Evolutionary conservation across 305 asterid species (phyloP).

Genomic region (Andrographis paniculata): DNA sequence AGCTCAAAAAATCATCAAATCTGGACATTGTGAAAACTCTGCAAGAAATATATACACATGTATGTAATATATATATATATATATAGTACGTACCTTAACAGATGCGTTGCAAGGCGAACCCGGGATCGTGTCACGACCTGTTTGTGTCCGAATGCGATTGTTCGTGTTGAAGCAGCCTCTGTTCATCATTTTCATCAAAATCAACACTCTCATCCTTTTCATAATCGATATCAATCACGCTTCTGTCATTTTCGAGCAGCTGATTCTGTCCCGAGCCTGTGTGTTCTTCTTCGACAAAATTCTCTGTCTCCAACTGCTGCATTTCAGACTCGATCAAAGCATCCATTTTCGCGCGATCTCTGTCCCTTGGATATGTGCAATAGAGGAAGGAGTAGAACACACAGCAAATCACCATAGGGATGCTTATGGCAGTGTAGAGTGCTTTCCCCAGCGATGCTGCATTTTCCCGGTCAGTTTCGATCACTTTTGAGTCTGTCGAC

Average conservation of each 20-base stretch:
- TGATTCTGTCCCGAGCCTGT: constrained; percentile 7
- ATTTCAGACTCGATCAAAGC: constrained; percentile 40
- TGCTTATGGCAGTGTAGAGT: constrained; percentile 60
- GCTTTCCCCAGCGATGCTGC: constrained; percentile 80
- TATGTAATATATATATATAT: too few relatives aligned
- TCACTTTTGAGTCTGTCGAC: constrained; percentile 24
- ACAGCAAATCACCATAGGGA: constrained; percentile 57
- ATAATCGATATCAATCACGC: constrained; percentile 2
- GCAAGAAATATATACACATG: too few relatives aligned
- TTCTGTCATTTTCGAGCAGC: background rate
- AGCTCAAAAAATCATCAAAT: too few relatives aligned
- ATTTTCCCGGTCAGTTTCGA: constrained; percentile 53
- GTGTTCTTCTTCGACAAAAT: constrained; percentile 23
- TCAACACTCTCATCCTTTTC: background rate
- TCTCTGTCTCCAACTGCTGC: constrained; percentile 28
- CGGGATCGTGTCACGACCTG: background rate
- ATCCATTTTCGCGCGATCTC: constrained; percentile 64
- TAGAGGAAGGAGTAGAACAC: constrained; percentile 58
- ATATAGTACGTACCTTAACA: too few relatives aligned
- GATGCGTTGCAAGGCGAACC: too few relatives aligned
- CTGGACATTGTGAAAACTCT: too few relatives aligned
- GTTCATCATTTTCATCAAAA: constrained; percentile 1
- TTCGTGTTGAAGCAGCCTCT: constrained; percentile 1
- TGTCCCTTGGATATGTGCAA: constrained; percentile 64
- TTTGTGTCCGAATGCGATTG: background rate